Evolutionary conservation across 768 basidiomycete species (phyloP), one percentile per base, ranked within the genome.

Genomic region (Leccinellum albellum): DNA sequence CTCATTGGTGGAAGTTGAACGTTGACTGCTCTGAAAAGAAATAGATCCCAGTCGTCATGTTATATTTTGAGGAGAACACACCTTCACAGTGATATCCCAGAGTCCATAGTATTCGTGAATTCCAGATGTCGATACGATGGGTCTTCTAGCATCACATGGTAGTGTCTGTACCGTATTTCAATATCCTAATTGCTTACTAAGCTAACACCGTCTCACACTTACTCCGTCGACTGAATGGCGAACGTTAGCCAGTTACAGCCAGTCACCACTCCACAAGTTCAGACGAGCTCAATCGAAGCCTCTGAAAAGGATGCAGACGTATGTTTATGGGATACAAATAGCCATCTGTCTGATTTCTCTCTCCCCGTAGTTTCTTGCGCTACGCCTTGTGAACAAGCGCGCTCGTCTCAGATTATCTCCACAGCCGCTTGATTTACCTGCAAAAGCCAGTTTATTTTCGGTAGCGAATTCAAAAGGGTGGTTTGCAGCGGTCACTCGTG

Each of bases 391-490:
- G 23, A 81, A 82, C 63, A 91, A 88, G 66, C 82, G 84, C 50
- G 73, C 82, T 33, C 86, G 90, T 60, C 75, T 88, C 44, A 76
- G 78, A 50, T 68, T 92, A 8, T 91, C 89, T 14, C 72, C 78
- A 1, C 64, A 78, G 17, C 73, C 79, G 1, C 70, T 86, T 28
- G 73, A 77, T 60, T 72, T 79, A 21, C 73, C 75, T 2, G 71
- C 78, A 6, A 76, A 79, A 24, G 82, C 79, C 40, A 78, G 72
- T 53, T 74, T 87, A 17, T 82, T 92, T 61, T 79, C 83, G 4
- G 75, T 81, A 3, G 78, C 84, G 3, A 88, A 85, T 65, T 71
- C 75, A 13, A 79, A 75, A 60, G 86, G 83, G 28, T 91, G 85
- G 83, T 91, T 91, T 70, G 86, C 82, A 47, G 87, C 88, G 31